Base-by-base conservation (phyloP, 2,329 filamentous ascomycete species). In the Neurospora sp. region DNA sequence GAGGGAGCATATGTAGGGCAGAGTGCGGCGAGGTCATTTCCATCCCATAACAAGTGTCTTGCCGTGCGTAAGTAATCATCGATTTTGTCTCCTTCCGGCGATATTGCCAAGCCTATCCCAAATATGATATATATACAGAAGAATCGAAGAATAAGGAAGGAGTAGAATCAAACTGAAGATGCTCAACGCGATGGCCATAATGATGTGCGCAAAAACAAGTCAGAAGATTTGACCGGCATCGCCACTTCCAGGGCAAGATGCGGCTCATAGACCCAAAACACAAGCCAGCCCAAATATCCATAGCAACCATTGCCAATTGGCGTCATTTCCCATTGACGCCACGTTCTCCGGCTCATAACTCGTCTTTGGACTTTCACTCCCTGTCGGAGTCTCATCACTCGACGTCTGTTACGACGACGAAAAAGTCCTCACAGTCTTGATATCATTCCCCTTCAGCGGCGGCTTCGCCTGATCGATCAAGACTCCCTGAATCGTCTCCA, bases 401-500 rank as follows among this genome's bases (percentile, higher is more conserved):
- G 67, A 46, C 33, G 52, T 62, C 52, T 62, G 52, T n/a, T 36
- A 62, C 40, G 9, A n/a, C 67, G 33, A 46, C 66, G 62, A n/a
- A 71, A 76, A 75, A 19, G 70, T 75, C 72, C 81, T 76, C 39
- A 86, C 80, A 36, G 79, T 78, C 76, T 83, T 80, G 76, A 87
- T 85, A 66, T 85, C 79, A 17, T 81, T 79, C 8, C 80, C 82
- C 75, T 79, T 79, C 40, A 86, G 78, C 0, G 87, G 87, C 6
- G 82, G 78, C 4, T 76, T 71, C 1, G 83, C 80, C 5, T 80
- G 74, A 15, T 78, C 75, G 15, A 82, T 80, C 67, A 91, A 79
- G 3, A 90, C 80, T 3, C 87, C 87, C 76, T 90, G 88, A 17
- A 91, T 81, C 1, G 84, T 83, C 79, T 90, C 89, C 67, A 91